Conservation (phyloP, 2,329 filamentous ascomycete species). For the Aspergillus uvarum region DNA sequence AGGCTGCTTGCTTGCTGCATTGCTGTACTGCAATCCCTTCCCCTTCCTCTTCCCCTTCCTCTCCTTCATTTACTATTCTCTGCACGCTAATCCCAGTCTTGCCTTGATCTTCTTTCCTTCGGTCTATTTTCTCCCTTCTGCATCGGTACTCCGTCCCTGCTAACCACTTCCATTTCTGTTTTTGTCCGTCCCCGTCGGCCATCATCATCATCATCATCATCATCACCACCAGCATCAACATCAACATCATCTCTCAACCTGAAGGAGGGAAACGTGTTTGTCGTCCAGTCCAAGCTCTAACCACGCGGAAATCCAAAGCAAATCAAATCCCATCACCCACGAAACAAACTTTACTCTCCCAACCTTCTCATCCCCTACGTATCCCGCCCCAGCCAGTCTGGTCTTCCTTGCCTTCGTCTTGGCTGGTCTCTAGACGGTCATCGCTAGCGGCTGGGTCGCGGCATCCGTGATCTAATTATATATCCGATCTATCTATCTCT, state of each 20-base stretch:
- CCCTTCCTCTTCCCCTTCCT: not conserved
- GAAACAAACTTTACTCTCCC: not conserved
- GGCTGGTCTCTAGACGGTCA: conserved; percentile 11
- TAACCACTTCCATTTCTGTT: not conserved
- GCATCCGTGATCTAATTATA: conserved; percentile 25
- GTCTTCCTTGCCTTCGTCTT: conserved; percentile 11
- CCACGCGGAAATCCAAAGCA: not conserved
- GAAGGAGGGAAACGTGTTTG: not conserved
- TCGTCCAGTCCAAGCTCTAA: not conserved
- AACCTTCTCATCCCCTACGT: not conserved
- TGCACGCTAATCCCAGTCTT: conserved; percentile 6
- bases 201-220: no score
- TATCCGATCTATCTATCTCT: conserved; percentile 22
- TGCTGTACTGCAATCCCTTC: no score
- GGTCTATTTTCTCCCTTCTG: not conserved
- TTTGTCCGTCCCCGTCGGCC: no score
- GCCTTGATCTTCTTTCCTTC: not conserved
- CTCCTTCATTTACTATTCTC: not conserved
- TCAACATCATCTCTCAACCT: not conserved
- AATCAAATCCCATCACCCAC: not conserved
- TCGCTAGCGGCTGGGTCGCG: conserved; percentile 8
- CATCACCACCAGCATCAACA: not conserved
- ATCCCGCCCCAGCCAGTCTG: conserved; percentile 2
- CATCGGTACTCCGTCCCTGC: not conserved
- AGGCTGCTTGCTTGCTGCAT: no score